These are phyloP conservation scores for Xerocomellus dryophilus DNA, from an alignment of 768 basidiomycete species.

Conservation along the genomic window DNA sequence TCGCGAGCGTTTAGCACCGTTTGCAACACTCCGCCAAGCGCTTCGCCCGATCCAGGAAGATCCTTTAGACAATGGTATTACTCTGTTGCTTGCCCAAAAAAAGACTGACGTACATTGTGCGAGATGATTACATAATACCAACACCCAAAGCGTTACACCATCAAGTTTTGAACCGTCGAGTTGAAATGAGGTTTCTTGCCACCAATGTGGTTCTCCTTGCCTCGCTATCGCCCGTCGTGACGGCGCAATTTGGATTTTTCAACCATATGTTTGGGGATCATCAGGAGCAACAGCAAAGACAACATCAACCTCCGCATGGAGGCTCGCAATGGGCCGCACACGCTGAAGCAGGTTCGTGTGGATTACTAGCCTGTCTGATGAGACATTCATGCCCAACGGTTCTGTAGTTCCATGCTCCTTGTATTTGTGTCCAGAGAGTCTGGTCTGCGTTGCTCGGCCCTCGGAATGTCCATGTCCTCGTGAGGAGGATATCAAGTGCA, in stretches of 20 bases:
- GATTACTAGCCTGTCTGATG: not conserved
- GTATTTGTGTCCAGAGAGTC: constrained; percentile 73
- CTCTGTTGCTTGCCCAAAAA: too few relatives aligned
- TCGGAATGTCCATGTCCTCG: constrained; percentile 78
- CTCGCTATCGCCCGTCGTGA: constrained; percentile 34
- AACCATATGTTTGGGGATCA: constrained; percentile 67
- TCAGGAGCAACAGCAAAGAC: constrained; percentile 47
- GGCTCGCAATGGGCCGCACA: constrained; percentile 66
- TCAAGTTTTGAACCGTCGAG: not conserved
- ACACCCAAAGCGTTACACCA: not conserved
- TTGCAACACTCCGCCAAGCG: too few relatives aligned
- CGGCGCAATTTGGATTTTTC: constrained; percentile 78
- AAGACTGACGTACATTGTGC: not conserved
- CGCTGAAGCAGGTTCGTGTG: constrained; percentile 56
- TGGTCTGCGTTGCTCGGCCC: constrained; percentile 54
- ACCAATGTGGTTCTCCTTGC: constrained; percentile 13
- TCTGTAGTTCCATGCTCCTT: constrained; percentile 64
- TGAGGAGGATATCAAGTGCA: constrained; percentile 72
- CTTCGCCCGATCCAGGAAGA: too few relatives aligned
- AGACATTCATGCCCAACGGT: not conserved
- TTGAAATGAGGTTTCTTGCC: constrained; percentile 14
- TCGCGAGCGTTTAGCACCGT: too few relatives aligned
- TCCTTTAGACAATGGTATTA: too few relatives aligned
- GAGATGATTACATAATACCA: constrained; percentile 3
- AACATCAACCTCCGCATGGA: constrained; percentile 45